These are phyloP conservation scores for Euclidium syriacum DNA, from an alignment of 345 rosid species.

Conservation along the genomic window DNA sequence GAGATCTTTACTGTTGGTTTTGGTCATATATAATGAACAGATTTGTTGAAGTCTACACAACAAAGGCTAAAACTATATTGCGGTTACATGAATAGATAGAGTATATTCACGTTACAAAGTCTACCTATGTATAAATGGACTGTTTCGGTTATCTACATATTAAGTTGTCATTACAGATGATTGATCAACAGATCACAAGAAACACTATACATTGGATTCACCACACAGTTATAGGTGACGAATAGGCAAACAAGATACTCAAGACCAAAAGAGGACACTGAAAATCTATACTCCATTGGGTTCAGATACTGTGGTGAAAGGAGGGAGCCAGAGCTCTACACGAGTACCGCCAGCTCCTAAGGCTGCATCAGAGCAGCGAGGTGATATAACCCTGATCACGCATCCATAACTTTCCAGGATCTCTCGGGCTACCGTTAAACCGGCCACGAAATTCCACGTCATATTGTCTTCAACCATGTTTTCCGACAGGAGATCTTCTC, in stretches of 20 bases:
- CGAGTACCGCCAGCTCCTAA: constrained; percentile 83
- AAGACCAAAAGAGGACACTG: not conserved
- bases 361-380: constrained; percentile 56
- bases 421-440: constrained; percentile 84
- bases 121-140: not conserved
- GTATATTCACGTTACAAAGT: constrained; percentile 17
- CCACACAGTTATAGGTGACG: not conserved
- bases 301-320: constrained; percentile 40
- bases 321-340: constrained; percentile 82
- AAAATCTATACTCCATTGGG: constrained; percentile 10
- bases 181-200: not conserved
- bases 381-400: constrained; percentile 77
- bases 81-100: not conserved
- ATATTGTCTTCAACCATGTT: constrained; percentile 94
- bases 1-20: not conserved
- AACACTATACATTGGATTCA: constrained; percentile 21
- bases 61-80: not conserved
- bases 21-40: not conserved
- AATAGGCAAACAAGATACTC: constrained; percentile 3
- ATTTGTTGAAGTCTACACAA: not conserved
- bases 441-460: constrained; percentile 97
- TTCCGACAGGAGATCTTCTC: constrained; percentile 57
- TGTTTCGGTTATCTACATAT: constrained; percentile 23
- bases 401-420: constrained; percentile 88
- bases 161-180: constrained; percentile 5